Evolutionary conservation across 306 rosid genomes (phyloP).

Genomic region (Quercus agrifolia): DNA sequence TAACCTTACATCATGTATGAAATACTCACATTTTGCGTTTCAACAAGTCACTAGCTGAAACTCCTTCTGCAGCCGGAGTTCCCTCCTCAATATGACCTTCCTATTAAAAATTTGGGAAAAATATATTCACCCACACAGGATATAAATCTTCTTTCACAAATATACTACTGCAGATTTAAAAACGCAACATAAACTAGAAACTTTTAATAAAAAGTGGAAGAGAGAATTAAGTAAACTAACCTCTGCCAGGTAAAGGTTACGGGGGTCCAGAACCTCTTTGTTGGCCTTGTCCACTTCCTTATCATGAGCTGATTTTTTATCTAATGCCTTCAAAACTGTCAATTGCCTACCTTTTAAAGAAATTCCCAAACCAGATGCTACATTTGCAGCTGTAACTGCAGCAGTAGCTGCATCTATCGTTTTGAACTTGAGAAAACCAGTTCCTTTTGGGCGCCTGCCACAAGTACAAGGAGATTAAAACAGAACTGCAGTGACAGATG

Average conservation of each 20-base stretch:
- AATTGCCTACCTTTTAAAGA: conserved; percentile 76
- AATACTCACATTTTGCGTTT: conserved; percentile 79
- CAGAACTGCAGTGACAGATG: background rate
- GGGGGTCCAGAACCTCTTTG: conserved; percentile 73
- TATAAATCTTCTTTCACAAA: conserved; percentile 8
- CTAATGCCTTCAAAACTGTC: conserved; percentile 78
- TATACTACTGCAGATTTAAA: background rate
- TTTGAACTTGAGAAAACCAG: conserved; percentile 91
- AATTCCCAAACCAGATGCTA: conserved; percentile 68
- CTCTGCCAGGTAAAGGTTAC: conserved; percentile 85
- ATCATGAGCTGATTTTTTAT: conserved; percentile 85
- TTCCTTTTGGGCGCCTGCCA: conserved; percentile 90
- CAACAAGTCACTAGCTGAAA: conserved; percentile 73
- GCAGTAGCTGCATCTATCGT: conserved; percentile 62
- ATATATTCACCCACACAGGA: conserved; percentile 29
- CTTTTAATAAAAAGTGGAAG: conserved; percentile 1
- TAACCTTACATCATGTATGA: conserved; percentile 1
- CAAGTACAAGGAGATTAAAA: conserved; percentile 19
- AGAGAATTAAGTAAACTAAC: conserved; percentile 30
- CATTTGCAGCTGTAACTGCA: conserved; percentile 69
- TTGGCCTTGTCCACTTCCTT: conserved; percentile 69
- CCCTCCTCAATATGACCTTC: conserved; percentile 89
- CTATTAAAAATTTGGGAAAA: conserved; percentile 39
- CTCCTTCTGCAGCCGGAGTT: conserved; percentile 94
- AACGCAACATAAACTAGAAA: background rate